Evolutionary conservation across 805 yeast species (phyloP).

Genomic region (Nakazawaea anatomiae): DNA sequence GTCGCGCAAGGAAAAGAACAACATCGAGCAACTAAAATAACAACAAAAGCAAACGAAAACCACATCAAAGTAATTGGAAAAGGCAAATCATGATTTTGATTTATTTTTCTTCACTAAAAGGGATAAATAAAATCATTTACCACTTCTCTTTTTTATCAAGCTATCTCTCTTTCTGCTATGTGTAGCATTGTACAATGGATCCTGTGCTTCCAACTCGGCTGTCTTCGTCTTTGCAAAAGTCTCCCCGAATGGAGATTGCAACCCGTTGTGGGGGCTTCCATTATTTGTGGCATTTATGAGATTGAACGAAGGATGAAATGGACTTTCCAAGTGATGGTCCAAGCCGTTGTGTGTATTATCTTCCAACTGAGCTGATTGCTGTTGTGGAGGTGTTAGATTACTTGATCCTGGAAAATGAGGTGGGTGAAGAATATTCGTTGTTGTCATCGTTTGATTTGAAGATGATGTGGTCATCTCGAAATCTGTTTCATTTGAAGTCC

Average conservation of each 20-base stretch:
- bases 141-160: constrained; percentile 38
- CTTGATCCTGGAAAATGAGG: constrained; percentile 5
- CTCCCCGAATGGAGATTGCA: constrained; percentile 9
- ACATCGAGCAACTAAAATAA: too few species aligned
- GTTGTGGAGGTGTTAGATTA: constrained; percentile 11
- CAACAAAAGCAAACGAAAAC: neutral
- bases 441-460: too few species aligned
- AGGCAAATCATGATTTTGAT: neutral
- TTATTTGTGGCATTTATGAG: neutral
- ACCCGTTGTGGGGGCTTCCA: neutral
- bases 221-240: neutral
- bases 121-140: constrained; percentile 3
- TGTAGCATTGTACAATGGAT: constrained; percentile 35
- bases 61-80: neutral
- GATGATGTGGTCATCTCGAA: constrained; percentile 3
- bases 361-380: constrained; percentile 5
- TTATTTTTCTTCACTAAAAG: neutral
- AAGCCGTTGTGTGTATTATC: neutral
- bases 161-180: constrained; percentile 48
- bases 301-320: constrained; percentile 9
- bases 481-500: constrained; percentile 10
- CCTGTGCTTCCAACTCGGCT: constrained; percentile 9
- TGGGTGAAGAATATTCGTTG: constrained; percentile 2
- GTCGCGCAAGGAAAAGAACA: too few species aligned
- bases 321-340: constrained; percentile 6